A percentile compares a stretch with the other conserved stretches of the same genome.
phyloP scores from a whole-genome alignment of 2,329 filamentous ascomycete species.

The Xylaria sp. region DNA sequence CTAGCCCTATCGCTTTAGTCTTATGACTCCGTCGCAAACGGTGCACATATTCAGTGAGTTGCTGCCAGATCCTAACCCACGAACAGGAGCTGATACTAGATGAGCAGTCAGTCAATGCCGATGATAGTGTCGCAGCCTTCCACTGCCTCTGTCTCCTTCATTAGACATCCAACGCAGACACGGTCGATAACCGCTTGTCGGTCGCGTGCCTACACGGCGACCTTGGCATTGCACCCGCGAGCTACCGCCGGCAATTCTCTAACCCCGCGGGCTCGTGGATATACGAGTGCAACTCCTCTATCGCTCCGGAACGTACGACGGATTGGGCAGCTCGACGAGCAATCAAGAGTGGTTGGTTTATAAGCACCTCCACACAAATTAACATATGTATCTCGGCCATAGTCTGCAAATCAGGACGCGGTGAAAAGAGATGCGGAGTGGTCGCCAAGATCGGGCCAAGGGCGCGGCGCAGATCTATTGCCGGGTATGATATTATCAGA shows the following conservation, averaged over 20 bases:
- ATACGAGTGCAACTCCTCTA: constrained; percentile 31
- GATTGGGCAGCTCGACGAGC: constrained; percentile 31
- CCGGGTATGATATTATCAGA: constrained; percentile 26
- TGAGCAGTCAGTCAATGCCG: not conserved
- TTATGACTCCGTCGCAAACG: not conserved
- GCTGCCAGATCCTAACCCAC: not conserved
- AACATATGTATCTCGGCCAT: constrained; percentile 7
- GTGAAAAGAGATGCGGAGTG: constrained; percentile 29
- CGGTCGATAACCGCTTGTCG: constrained; percentile 14
- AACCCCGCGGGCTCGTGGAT: constrained; percentile 17
- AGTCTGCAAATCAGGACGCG: constrained; percentile 28
- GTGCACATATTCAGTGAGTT: not conserved
- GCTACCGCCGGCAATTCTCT: constrained; percentile 26
- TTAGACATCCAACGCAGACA: constrained; percentile 3
- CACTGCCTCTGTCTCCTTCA: constrained; percentile 5
- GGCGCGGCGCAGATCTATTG: constrained; percentile 34
- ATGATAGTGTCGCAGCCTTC: not conserved
- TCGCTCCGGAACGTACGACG: constrained; percentile 27
- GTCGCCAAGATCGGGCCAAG: constrained; percentile 39
- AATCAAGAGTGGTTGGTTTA: constrained; percentile 5
- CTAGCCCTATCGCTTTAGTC: constrained; percentile 26
- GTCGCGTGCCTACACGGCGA: constrained; percentile 6
- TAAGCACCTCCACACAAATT: constrained; percentile 8
- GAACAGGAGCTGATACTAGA: not conserved
- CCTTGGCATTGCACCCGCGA: constrained; percentile 23